Evolutionary conservation across 805 yeast species (phyloP), one percentile per base, ranked within the genome.

Genomic region (Kazachstania viticola): DNA sequence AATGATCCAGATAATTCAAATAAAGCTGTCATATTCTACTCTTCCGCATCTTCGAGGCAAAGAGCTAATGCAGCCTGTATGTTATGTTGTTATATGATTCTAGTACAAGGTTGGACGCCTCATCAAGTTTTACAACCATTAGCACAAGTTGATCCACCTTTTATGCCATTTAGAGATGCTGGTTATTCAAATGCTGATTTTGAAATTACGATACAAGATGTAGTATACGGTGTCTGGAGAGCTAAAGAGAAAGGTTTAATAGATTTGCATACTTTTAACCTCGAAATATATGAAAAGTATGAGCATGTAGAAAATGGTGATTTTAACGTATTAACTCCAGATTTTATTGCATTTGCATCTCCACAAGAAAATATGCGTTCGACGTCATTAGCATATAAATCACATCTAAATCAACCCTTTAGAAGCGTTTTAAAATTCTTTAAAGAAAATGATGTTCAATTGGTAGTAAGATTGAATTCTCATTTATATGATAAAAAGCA

Each of bases 261-360:
- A 27, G 95, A 91, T 51, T 64, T 91, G 50, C 80, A 91, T 31
- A 64, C 70, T 18, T 88, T 91, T 62, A 82, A 87, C 51, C 65
- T 91, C 36, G 97, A 91, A 53, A 94, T 84, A 49, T 88, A 87
- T 55, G 98, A 91, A 56, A 80, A 75, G 48, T 87, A 82, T 51
- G 98, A 91, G 57, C 65, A 94, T 41, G 98, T 91, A 3, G 97
- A 91, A 52, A 91, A 87, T 56, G 98, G 98, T 40, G 98, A 91
- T 58, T 82, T 91, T 48, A 91, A 91, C 55, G 77, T 79, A 23
- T 64, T 91, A 29, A 81, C 95, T 3, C 88, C 91, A 39, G 94
- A 91, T 53, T 91, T 88, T 49, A 79, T 91, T 42, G 98, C 98
- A 19, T 91, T 91, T 67, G 98, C 98, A 4, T 85, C 96, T 2